Percentiles rank a stretch among this genome's conserved stretches.
Evolutionary conservation across 1,284 basidiomycete species (phyloP).

Genomic region (Trichosporon faecale): DNA sequence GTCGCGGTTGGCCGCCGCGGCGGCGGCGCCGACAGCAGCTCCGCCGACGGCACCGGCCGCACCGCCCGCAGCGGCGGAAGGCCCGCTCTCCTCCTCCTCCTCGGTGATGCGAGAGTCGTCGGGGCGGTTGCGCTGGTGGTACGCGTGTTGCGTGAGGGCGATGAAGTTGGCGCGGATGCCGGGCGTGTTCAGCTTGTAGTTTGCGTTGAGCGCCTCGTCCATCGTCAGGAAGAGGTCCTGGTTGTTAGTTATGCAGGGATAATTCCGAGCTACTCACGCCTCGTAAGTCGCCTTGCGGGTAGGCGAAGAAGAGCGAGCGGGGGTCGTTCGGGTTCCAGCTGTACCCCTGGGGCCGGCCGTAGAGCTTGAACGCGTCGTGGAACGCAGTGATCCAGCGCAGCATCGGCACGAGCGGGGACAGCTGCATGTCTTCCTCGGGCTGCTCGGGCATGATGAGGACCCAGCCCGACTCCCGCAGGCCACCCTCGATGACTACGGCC

Average conservation of each 20-base stretch:
- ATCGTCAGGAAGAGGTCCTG: conserved; percentile 85
- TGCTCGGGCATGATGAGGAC: conserved; percentile 78
- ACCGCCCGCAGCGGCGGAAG: not conserved
- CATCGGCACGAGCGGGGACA: conserved; percentile 66
- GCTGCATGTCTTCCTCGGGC: conserved; percentile 14
- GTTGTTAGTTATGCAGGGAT: conserved; percentile 4
- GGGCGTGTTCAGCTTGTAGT: conserved; percentile 68
- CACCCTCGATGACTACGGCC: conserved; percentile 57
- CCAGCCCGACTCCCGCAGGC: conserved; percentile 68
- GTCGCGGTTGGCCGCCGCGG: not conserved
- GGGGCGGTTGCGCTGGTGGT: not conserved
- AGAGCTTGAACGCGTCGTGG: conserved; percentile 81
- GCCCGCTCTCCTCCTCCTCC: conserved; percentile 13
- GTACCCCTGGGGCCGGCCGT: conserved; percentile 75
- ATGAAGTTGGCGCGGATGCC: conserved; percentile 63
- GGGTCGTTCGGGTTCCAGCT: conserved; percentile 81
- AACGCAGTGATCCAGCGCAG: conserved; percentile 86
- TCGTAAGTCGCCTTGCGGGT: conserved; percentile 42
- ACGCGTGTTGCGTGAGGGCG: conserved; percentile 59
- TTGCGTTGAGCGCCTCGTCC: conserved; percentile 72
- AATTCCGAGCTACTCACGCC: conserved; percentile 39
- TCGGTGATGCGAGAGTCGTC: conserved; percentile 16
- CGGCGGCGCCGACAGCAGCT: not conserved
- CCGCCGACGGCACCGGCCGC: not conserved
- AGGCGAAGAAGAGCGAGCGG: conserved; percentile 48